Percentiles rank a stretch among this genome's conserved stretches.
These are phyloP conservation scores for Geoglossum glabrum DNA, from an alignment of 495 filamentous ascomycete genomes.

Conservation along the genomic window DNA sequence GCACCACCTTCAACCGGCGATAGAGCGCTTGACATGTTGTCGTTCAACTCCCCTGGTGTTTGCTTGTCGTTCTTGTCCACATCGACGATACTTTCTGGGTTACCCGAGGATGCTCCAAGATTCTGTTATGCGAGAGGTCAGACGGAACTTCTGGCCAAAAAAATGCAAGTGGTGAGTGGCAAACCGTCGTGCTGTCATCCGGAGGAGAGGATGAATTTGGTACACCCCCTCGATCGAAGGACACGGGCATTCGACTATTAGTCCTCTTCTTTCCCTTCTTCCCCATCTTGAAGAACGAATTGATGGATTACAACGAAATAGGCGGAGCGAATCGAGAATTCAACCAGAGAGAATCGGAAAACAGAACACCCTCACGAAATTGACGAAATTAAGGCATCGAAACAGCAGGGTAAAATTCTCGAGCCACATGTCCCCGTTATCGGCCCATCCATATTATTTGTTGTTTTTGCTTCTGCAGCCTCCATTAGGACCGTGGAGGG, in stretches of 20 bases:
- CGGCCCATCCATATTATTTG: background rate
- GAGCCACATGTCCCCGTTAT: background rate
- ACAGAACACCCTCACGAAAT: conserved; percentile 1
- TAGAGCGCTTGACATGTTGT: background rate
- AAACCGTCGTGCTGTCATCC: background rate
- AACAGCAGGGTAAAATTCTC: background rate
- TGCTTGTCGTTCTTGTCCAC: background rate
- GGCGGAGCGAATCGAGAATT: background rate
- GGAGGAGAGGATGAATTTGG: background rate
- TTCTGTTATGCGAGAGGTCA: conserved; percentile 2
- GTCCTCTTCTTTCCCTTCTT: background rate
- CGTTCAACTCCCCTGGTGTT: background rate
- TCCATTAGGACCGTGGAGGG: background rate
- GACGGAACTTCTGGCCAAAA: background rate
- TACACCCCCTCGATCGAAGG: background rate
- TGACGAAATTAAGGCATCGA: background rate
- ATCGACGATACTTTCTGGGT: background rate
- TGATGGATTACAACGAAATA: background rate
- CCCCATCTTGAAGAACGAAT: background rate
- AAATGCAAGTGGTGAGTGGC: conserved; percentile 1
- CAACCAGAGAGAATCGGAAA: conserved; percentile 5
- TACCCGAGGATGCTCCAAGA: background rate
- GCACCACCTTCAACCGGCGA: background rate
- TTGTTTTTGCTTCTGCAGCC: background rate
- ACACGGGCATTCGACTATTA: background rate